A percentile compares a stretch with the other conserved stretches of the same genome.
These are phyloP conservation scores for Aureobasidium sp. DNA, from an alignment of 2,329 filamentous ascomycete genomes.

Conservation along the genomic window DNA sequence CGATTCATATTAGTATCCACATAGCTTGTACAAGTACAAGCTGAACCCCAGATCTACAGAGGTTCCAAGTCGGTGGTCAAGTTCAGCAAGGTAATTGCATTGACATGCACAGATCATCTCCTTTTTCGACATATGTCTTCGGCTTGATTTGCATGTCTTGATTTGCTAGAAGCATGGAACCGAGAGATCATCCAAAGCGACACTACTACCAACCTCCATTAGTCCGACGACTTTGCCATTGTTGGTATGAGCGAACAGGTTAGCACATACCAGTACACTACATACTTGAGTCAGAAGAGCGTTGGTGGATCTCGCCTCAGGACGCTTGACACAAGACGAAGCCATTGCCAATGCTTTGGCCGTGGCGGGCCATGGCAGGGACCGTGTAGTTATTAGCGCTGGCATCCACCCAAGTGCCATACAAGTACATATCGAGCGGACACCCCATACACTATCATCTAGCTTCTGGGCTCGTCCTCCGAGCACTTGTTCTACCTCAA, in stretches of 20 bases:
- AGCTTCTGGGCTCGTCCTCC: not conserved
- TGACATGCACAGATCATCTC: not conserved
- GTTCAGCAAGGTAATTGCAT: not conserved
- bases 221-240: not conserved
- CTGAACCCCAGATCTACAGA: conserved; percentile 1
- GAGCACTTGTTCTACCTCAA: not conserved
- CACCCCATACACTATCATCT: not conserved
- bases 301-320: not conserved
- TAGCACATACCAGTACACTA: not conserved
- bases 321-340: not conserved
- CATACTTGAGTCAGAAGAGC: not conserved
- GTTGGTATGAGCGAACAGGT: not conserved
- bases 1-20: not conserved
- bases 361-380: not conserved
- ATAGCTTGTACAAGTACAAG: not conserved
- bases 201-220: not conserved
- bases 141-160: not conserved
- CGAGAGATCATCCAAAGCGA: not conserved
- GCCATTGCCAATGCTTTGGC: not conserved
- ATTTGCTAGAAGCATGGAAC: not conserved
- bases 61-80: not conserved
- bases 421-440: not conserved
- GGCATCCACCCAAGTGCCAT: not conserved
- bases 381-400: not conserved
- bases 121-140: too few species aligned